Conservation (phyloP, 176 grass and related monocot genomes). For the Areca catechu region DNA sequence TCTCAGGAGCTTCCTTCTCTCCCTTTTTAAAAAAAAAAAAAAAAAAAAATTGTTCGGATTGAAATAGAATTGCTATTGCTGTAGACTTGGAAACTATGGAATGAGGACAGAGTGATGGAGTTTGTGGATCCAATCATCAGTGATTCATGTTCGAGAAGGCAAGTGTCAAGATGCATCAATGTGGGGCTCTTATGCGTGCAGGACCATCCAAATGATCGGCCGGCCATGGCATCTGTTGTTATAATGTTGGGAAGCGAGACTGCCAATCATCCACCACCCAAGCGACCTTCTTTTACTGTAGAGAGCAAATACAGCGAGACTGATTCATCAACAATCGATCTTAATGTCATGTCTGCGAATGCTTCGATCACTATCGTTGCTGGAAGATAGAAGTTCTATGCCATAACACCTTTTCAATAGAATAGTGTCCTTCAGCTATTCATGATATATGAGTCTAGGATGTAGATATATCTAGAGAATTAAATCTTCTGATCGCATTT, state of each 20-base stretch:
- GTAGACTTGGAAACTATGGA: slow-evolving; percentile 3
- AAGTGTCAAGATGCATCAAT: background rate
- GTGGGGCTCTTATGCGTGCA: slow-evolving; percentile 5
- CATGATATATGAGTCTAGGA: no score
- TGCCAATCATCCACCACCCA: background rate
- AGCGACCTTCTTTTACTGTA: background rate
- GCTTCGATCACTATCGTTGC: background rate
- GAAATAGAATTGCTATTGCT: background rate
- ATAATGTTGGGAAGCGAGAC: slow-evolving; percentile 8
- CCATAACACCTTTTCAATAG: no score
- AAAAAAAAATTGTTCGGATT: no score
- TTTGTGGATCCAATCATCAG: background rate
- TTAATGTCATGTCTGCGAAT: background rate
- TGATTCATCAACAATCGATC: background rate
- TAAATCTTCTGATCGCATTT: no score
- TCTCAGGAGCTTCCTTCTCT: no score
- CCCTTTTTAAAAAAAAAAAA: no score
- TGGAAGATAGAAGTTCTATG: background rate
- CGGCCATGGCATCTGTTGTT: background rate
- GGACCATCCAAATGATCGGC: slow-evolving; percentile 5
- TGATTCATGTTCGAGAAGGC: background rate
- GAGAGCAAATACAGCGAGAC: background rate
- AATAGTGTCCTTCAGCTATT: no score
- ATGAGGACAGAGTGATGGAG: background rate
- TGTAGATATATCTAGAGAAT: no score